These are phyloP conservation scores for Sporothrix curviconia DNA, from an alignment of 2,329 filamentous ascomycete genomes.

Conservation along the genomic window DNA sequence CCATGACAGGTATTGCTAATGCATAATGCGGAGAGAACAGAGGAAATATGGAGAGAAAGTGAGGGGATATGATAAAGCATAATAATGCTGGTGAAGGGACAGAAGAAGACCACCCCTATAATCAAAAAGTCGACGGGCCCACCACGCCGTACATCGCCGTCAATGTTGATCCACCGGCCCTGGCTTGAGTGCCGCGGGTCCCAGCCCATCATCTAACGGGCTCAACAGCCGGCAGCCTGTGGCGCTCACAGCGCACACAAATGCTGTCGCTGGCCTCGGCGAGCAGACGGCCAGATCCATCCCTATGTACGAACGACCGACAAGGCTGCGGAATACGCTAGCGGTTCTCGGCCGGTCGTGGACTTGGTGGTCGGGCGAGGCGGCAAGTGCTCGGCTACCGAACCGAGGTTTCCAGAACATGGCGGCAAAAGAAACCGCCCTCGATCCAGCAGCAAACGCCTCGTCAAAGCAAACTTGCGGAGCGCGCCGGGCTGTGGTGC, in stretches of 20 bases:
- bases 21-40: background rate
- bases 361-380: background rate
- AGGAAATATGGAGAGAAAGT: background rate
- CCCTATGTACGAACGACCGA: slow-evolving; percentile 75
- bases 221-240: slow-evolving; percentile 67
- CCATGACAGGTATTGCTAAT: background rate
- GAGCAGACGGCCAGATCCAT: slow-evolving; percentile 73
- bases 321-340: slow-evolving; percentile 63
- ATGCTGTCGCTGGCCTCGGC: slow-evolving; percentile 61
- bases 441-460: slow-evolving; percentile 80
- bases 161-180: slow-evolving; percentile 70
- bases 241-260: slow-evolving; percentile 69
- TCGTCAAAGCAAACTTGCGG: slow-evolving; percentile 66
- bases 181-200: slow-evolving; percentile 56
- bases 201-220: slow-evolving; percentile 86
- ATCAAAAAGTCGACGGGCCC: slow-evolving; percentile 15
- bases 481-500: slow-evolving; percentile 33
- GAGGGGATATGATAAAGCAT: background rate
- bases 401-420: slow-evolving; percentile 83
- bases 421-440: slow-evolving; percentile 73
- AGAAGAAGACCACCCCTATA: background rate
- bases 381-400: slow-evolving; percentile 36
- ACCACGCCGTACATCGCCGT: slow-evolving; percentile 62
- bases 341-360: slow-evolving; percentile 44
- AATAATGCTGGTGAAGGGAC: background rate